A percentile compares a stretch with the other conserved stretches of the same genome.
phyloP scores from a whole-genome alignment of 1,139 yeast genomes.

The Geotrichum bryndzae region DNA sequence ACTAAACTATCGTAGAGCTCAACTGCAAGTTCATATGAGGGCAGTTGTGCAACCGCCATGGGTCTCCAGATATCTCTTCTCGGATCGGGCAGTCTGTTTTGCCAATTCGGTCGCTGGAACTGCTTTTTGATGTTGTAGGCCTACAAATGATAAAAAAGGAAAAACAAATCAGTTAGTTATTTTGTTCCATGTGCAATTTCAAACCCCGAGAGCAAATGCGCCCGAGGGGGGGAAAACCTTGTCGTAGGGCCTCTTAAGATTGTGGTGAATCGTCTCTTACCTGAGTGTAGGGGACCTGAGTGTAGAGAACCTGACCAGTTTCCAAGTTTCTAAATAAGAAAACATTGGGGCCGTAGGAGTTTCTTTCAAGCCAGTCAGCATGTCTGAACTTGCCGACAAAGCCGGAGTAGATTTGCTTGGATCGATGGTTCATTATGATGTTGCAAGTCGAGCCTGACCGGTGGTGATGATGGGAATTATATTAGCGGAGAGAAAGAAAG shows the following conservation, averaged over 20 bases:
- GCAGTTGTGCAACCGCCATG: conserved; percentile 77
- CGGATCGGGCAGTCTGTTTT: conserved; percentile 66
- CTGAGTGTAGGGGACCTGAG: conserved; percentile 62
- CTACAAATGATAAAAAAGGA: not conserved
- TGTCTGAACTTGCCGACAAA: conserved; percentile 28
- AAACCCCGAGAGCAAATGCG: too few species aligned
- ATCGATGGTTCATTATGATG: conserved; percentile 10
- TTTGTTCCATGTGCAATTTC: too few species aligned
- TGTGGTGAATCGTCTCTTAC: not conserved
- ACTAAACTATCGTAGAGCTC: conserved; percentile 72
- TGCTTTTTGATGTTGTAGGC: conserved; percentile 61
- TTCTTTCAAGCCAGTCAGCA: conserved; percentile 45
- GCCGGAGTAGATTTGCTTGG: conserved; percentile 11
- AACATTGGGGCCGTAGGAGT: conserved; percentile 72
- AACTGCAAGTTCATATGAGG: conserved; percentile 58
- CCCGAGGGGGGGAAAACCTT: too few species aligned
- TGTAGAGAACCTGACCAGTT: conserved; percentile 82
- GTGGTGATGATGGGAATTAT: not conserved
- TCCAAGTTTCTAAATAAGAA: conserved; percentile 78
- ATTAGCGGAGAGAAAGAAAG: not conserved
- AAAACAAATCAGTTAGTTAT: too few species aligned
- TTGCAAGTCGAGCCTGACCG: not conserved
- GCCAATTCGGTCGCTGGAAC: conserved; percentile 80
- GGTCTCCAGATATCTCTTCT: conserved; percentile 88
- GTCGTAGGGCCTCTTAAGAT: not conserved